Evolutionary conservation across 352 stramenopile species (phyloP).

Genomic region (Globisporangium spiculum): DNA sequence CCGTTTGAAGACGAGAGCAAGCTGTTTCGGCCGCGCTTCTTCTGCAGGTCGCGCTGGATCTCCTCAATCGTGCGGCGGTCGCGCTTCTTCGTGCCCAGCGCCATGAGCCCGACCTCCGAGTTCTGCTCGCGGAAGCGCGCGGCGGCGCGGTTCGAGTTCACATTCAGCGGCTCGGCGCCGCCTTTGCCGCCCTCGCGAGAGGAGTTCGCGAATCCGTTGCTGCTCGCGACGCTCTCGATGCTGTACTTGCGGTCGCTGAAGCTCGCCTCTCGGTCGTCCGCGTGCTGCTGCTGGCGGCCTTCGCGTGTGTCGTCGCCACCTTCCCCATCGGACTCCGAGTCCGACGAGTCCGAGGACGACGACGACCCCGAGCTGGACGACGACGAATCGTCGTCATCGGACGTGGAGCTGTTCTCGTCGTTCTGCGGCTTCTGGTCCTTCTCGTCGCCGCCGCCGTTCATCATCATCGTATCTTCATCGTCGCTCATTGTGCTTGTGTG

Average conservation of each 20-base stretch:
- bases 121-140: conserved; percentile 65
- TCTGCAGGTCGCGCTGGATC: conserved; percentile 78
- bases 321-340: conserved; percentile 72
- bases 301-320: conserved; percentile 17
- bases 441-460: conserved; percentile 18
- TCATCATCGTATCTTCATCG: conserved; percentile 24
- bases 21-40: conserved; percentile 37
- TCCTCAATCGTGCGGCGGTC: conserved; percentile 87
- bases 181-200: background rate
- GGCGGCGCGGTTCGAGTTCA: conserved; percentile 68
- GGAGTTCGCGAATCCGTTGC: conserved; percentile 19
- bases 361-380: conserved; percentile 70
- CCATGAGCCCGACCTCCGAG: conserved; percentile 53
- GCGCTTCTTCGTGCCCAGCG: conserved; percentile 81
- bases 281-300: conserved; percentile 10
- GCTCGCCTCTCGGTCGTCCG: conserved; percentile 7
- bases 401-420: conserved; percentile 52
- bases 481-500: conserved; percentile 27
- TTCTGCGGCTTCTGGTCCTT: conserved; percentile 36
- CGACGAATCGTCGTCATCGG: conserved; percentile 72
- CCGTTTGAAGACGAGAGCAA: conserved; percentile 12
- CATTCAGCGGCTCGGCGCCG: conserved; percentile 47
- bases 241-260: conserved; percentile 33
- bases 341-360: conserved; percentile 72
- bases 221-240: conserved; percentile 28